Evolutionary conservation across 2,329 filamentous ascomycete species (phyloP), one percentile per base, ranked within the genome.

Genomic region (Talaromyces sp.): DNA sequence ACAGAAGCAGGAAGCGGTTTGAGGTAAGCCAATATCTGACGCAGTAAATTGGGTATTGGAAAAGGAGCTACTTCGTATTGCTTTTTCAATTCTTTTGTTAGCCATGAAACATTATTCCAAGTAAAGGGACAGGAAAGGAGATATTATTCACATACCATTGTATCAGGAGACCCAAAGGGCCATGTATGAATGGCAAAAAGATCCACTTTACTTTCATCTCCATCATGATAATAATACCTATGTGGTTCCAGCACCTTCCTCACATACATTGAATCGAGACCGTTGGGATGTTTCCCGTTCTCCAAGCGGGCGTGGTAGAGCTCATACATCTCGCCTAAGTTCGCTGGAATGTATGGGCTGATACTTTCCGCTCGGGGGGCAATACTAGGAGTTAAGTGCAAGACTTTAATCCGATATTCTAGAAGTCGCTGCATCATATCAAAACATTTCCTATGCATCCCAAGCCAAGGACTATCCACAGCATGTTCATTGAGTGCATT

Each of bases 241-340:
- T 57, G 25, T 6, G 52, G 52, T 2, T 55, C 28, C 33, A 32
- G n/a, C 10, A 36, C 4, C 19, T 55, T 55, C 52, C 52, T 22
- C 11, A 33, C 9, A 33, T 3, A 32, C 3, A 19, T 13, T 9
- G 1, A 22, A 13, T 7, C 19, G 4, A 27, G 28, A 19, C 27
- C 28, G 4, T 4, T 7, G 33, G 33, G 15, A 17, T 36, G n/a
- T n/a, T n/a, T n/a, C n/a, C n/a, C n/a, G n/a, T n/a, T n/a, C n/a
- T n/a, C n/a, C n/a, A n/a, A n/a, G n/a, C n/a, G n/a, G n/a, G n/a
- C n/a, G 0, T 33, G 55, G 51, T 33, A 58, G 19, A 49, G 28
- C 27, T 58, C 55, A 25, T 58, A 58, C 39, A 49, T 58, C 27
- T 58, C 55, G 27, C 55, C 55, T 9, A 58, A 28, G 33, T 32